Conservation (phyloP, 345 rosid genomes). For the Carallia brachiata region DNA sequence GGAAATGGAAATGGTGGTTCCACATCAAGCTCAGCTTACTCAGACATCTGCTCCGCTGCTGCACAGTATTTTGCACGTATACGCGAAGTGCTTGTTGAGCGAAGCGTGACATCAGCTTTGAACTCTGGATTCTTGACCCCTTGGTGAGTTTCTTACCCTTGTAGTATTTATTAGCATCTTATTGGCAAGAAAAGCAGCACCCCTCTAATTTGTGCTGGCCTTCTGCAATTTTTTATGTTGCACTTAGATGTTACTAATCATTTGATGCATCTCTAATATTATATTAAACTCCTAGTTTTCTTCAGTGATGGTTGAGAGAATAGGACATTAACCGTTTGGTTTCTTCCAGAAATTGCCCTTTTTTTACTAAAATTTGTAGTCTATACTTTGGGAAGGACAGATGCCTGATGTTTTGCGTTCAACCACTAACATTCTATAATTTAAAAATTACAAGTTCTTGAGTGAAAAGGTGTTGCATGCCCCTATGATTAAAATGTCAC, state of each 20-base stretch:
- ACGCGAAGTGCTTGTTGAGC: constrained; percentile 87
- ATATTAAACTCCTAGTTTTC: not conserved
- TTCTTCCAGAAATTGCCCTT: too few species aligned
- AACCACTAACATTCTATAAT: too few species aligned
- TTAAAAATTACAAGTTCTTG: too few species aligned
- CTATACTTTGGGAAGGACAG: too few species aligned
- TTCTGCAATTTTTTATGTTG: too few species aligned
- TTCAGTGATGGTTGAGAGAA: not conserved
- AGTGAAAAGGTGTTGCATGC: not conserved
- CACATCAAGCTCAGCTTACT: constrained; percentile 66
- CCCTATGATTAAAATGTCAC: not conserved
- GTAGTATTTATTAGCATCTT: constrained; percentile 1
- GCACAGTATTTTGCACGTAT: constrained; percentile 90
- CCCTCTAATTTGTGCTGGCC: too few species aligned
- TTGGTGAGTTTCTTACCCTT: constrained; percentile 51
- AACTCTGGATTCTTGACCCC: constrained; percentile 95
- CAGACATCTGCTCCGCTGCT: constrained; percentile 83
- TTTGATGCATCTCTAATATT: not conserved
- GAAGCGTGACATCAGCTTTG: constrained; percentile 81
- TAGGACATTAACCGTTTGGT: too few species aligned
- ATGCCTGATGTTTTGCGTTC: too few species aligned
- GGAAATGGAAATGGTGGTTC: constrained; percentile 53
- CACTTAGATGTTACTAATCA: not conserved
- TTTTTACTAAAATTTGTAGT: too few species aligned
- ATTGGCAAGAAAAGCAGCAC: not conserved